Evolutionary conservation across 2,329 filamentous ascomycete genomes (phyloP), one percentile per base, ranked within the genome.

Genomic region (Colletotrichum zoysiae): DNA sequence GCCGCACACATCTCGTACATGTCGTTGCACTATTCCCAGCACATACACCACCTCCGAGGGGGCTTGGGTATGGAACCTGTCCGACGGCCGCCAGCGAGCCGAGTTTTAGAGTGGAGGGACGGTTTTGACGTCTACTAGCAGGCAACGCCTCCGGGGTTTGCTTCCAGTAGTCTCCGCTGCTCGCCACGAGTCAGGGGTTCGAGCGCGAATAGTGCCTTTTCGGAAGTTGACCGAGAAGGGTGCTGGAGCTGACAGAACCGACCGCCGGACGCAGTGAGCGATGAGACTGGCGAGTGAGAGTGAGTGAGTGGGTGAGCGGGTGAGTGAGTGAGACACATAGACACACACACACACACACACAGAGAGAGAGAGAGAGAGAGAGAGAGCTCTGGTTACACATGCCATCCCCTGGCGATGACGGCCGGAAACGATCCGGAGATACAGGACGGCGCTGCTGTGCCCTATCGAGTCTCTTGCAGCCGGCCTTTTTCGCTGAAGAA

Each of bases 211-310:
- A 35, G 26, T 20, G 5, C 46, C 30, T 20, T 23, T 40, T 50
- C 69, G 71, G 71, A 73, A 73, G 71, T 73, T 73, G 71, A 71
- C 71, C 71, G 71, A 73, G 67, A 16, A 16, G 50, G 30, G 18
- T 16, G 63, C 4, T 18, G 18, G 58, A 18, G 40, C 30, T 56
- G 53, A 14, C 33, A 57, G 33, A 18, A 9, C 18, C 44, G 44
- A 30, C 30, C 30, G 44, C 44, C 44, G 18, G 7, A 46, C 7
- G 20, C 44, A 30, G 57, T 48, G 62, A 26, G 60, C 23, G 38
- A 62, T 35, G 58, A 63, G 58, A 63, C 26, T 18, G 44, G 35
- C 33, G 58, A 48, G 56, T 26, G 61, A 67, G 48, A 56, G 33
- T 9, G 35, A 35, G 20, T 33, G 51, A 57, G 35, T 18, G 60